phyloP scores from a whole-genome alignment of 495 filamentous ascomycete genomes.

The Penicillium parvum region DNA sequence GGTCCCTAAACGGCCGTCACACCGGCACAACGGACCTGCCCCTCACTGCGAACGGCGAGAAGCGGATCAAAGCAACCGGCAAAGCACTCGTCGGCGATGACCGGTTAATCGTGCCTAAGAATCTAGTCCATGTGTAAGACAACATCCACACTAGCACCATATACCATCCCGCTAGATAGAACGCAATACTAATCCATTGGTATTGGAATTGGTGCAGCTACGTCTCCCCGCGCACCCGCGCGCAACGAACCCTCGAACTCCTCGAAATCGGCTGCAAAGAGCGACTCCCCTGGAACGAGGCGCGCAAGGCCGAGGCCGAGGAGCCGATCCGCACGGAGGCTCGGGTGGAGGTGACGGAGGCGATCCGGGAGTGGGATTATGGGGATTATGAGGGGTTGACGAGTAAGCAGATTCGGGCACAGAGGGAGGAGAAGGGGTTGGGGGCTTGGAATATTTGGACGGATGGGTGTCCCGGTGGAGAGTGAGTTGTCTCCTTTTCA shows the following conservation, averaged over 20 bases:
- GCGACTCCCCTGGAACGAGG: slow-evolving; percentile 50
- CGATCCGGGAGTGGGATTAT: slow-evolving; percentile 93
- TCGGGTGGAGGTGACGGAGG: slow-evolving; percentile 63
- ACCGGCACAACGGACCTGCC: slow-evolving; percentile 84
- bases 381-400: slow-evolving; percentile 93
- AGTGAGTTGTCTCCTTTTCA: slow-evolving; percentile 40
- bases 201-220: too few relatives aligned
- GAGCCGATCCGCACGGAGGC: slow-evolving; percentile 48
- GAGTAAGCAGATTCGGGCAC: slow-evolving; percentile 59
- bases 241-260: slow-evolving; percentile 82
- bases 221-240: slow-evolving; percentile 82
- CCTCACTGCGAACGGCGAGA: slow-evolving; percentile 82
- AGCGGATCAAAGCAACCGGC: slow-evolving; percentile 75
- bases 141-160: background rate
- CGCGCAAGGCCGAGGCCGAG: slow-evolving; percentile 30
- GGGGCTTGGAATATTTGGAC: slow-evolving; percentile 76
- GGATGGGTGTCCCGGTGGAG: slow-evolving; percentile 70
- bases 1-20: slow-evolving; percentile 90
- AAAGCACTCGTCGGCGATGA: slow-evolving; percentile 79
- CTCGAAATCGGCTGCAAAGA: slow-evolving; percentile 58
- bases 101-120: slow-evolving; percentile 76
- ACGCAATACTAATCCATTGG: background rate
- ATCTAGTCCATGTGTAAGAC: slow-evolving; percentile 68
- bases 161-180: background rate
- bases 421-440: slow-evolving; percentile 39